phyloP scores from a whole-genome alignment of 495 filamentous ascomycete genomes.

The Penicillium riverlandense region DNA sequence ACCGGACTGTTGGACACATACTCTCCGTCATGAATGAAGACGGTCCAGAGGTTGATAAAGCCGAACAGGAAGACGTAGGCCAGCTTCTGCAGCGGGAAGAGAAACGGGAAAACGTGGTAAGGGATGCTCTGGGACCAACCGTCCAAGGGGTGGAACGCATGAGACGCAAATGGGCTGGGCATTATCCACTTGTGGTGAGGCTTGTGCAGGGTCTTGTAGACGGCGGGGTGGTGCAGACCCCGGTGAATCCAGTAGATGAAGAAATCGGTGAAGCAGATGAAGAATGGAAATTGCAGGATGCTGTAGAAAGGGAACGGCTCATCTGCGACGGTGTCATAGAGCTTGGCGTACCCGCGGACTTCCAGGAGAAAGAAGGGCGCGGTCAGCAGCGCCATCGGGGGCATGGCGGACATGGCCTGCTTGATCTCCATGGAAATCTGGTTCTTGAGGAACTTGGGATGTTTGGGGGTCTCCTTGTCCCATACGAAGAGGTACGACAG shows the following conservation, averaged over 20 bases:
- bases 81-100: constrained; percentile 89
- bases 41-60: constrained; percentile 96
- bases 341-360: constrained; percentile 76
- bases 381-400: constrained; percentile 78
- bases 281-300: constrained; percentile 81
- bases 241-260: constrained; percentile 95
- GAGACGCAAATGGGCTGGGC: constrained; percentile 86
- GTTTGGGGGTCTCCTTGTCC: constrained; percentile 81
- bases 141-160: constrained; percentile 94
- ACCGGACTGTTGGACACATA: constrained; percentile 83
- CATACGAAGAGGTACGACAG: constrained; percentile 90
- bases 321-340: constrained; percentile 71
- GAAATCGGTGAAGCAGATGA: constrained; percentile 88
- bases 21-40: constrained; percentile 96
- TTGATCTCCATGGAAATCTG: constrained; percentile 81
- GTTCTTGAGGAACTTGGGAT: constrained; percentile 94
- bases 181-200: constrained; percentile 99
- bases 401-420: constrained; percentile 69
- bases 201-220: constrained; percentile 92
- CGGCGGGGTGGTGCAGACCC: constrained; percentile 69
- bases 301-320: constrained; percentile 74
- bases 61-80: constrained; percentile 80
- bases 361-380: constrained; percentile 77
- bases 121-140: constrained; percentile 88
- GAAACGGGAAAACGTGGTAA: constrained; percentile 89